Evolutionary conservation across 2,329 filamentous ascomycete species (phyloP), one percentile per base, ranked within the genome.

Genomic region (Harringtonia lauricola): DNA sequence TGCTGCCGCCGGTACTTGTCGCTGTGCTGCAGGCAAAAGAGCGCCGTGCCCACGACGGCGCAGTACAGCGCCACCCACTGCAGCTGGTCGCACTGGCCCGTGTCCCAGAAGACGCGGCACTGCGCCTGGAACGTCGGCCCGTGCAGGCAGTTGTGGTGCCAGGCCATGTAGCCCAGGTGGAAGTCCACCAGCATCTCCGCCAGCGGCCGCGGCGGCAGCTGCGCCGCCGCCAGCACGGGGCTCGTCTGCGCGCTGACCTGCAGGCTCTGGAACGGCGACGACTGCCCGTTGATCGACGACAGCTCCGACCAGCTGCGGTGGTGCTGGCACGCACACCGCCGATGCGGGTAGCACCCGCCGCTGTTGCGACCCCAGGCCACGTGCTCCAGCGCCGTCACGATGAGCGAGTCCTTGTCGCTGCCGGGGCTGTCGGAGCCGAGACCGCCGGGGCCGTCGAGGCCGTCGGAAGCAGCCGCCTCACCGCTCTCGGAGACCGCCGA

Each of bases 41-140:
- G 36, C 2, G 54, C 28, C 8, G 51, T 47, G 17, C 50, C 45
- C 8, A 55, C 38, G 10, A 58, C 49, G 0, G 56, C 41, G n/a
- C 53, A 46, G 38, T 58, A 58, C 2, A 57, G 40, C 2, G 55
- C 55, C 26, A 55, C 38, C 56, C 56, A 58, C 24, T 55, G 51
- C 24, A 47, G 33, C 41, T 52, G 47, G 46, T 55, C 48, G 19
- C 46, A 51, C 19, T 39, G 30, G 12, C 48, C 47, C 10, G 45
- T 48, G 26, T 60, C 54, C 69, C 68, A 72, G 53, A 67, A 71
- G 7, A 54, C 49, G 18, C 64, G 59, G 51, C 76, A 79, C 35
- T 76, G 69, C 12, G 60, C 60, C 22, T 63, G 55, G 45, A 79
- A 79, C 0, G 67, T 70, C 0, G 74, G 74, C 1, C 71, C 52